Base-by-base conservation (phyloP, 768 basidiomycete species). In the Cubamyces sp. region DNA sequence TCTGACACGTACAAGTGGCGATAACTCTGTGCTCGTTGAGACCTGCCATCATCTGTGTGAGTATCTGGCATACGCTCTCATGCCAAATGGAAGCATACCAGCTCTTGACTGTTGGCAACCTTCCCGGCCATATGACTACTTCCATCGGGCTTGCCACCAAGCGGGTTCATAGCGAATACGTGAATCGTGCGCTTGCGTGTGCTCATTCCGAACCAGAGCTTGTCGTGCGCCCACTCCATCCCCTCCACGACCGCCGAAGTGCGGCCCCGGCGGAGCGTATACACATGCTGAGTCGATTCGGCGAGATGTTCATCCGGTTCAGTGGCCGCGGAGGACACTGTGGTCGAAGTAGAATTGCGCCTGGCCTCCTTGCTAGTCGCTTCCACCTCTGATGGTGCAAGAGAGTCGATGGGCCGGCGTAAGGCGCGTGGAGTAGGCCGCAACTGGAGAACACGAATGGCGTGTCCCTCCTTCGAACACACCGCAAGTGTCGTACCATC, bases 131-230 rank as follows among this genome's bases (percentile, higher is more conserved):
- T 66, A 74, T 90, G 87, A 51, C 88, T 87, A 37, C 72, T 72
- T 34, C 83, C 74, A 74, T 92, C 87, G 1, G 87, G 77, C 37
- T 77, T 78, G 3, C 92, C 89, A 0, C 91, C 92, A 60, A 87
- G 87, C 4, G 91, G 91, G 70, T 92, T 90, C 8, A 87, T 77
- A 8, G 87, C 84, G 69, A 92, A 94, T 0, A 93, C 75, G 74
- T 94, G 91, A 21, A 87, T 74, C 0, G 85, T 89, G 59, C 85
- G 73, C 66, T 86, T 86, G 69, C 77, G 69, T 41, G 87, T 91
- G n/a, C 80, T 83, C 39, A 92, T 73, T 3, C 84, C 91, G 18
- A 86, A 72, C 88, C 89, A 93, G 39, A 87, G 73, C 15, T 86
- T 87, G 67, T 88, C 87, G 3, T 71, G 64, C 43, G 80, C 79